Evolutionary conservation across 805 yeast genomes (phyloP), one percentile per base, ranked within the genome.

Genomic region (Barnettozyma salicaria): DNA sequence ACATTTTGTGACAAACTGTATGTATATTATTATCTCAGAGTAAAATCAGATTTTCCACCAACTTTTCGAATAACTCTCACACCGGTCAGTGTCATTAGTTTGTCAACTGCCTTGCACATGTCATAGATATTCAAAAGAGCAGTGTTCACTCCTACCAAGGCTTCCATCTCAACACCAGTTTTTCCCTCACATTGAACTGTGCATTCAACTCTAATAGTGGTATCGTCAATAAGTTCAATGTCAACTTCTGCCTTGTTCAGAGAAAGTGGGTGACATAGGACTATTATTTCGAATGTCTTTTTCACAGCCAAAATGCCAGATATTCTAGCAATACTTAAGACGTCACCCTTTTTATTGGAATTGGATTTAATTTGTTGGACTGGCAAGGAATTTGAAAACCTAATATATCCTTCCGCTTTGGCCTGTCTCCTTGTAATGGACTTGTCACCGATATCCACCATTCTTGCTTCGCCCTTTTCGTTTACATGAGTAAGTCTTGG

Each of bases 161-260:
- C 77, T 48, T 73, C 79, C 78, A 73, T 73, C 46, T 73, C 79
- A 5, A 73, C 78, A 1, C 78, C 79, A 0, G 79, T 73, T 34
- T 67, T 64, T 4, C 76, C 76, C 6, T 57, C 58, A 43, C 76
- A 70, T 30, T 63, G 61, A 2, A 69, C 77, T 0, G 55, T 53
- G 39, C 72, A 61, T 10, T 40, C 45, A 5, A 64, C 67, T 22
- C 46, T 43, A 6, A 70, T 53, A 5, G 42, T 34, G 14, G 45
- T 48, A 1, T 34, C 34, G 2, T 43, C 47, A 5, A 49, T 42
- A 2, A 64, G 39, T 2, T 45, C 39, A 13, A 72, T 43, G 7
- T 55, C 50, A 23, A 67, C 58, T 12, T 55, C 49, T 13, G 70
- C 61, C 40, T 67, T 67, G 4, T 74, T 64, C 14, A 72, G 48